phyloP scores from a whole-genome alignment of 371 early-diverging fungal species.

The Phascolomyces articulosus region DNA sequence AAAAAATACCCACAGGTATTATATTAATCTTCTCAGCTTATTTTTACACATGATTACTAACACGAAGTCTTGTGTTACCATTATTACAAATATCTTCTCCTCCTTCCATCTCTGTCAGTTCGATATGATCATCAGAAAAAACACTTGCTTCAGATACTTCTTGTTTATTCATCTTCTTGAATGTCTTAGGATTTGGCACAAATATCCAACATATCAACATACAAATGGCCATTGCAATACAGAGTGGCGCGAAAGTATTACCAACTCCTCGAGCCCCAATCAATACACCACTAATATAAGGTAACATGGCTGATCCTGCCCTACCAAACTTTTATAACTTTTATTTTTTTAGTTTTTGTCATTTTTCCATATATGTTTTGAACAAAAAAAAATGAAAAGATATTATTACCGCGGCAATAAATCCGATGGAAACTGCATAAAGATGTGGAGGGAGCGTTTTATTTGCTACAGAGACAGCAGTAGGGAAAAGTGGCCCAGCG shows the following conservation, averaged over 20 bases:
- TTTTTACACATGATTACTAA: no score
- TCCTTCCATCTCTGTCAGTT: no score
- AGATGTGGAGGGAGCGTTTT: slow-evolving; percentile 18
- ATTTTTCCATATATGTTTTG: background rate
- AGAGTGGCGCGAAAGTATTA: slow-evolving; percentile 24
- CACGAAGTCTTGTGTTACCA: no score
- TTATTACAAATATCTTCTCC: no score
- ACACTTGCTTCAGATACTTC: no score
- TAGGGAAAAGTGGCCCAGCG: slow-evolving; percentile 28
- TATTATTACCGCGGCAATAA: slow-evolving; percentile 21
- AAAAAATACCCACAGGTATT: no score
- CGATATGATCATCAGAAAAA: no score
- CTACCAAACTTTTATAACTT: slow-evolving; percentile 15
- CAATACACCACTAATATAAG: slow-evolving; percentile 25
- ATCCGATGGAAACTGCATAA: slow-evolving; percentile 25
- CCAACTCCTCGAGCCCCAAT: slow-evolving; percentile 21
- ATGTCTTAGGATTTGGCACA: slow-evolving; percentile 16
- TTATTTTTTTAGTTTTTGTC: background rate
- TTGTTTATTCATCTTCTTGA: slow-evolving; percentile 1
- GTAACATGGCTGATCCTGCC: slow-evolving; percentile 29
- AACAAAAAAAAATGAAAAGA: background rate
- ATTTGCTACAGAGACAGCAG: slow-evolving; percentile 22
- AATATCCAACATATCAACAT: slow-evolving; percentile 26
- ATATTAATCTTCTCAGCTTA: no score
- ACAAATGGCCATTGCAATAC: slow-evolving; percentile 15